These are phyloP conservation scores for Dalbergia oliveri DNA, from an alignment of 306 rosid genomes.

Conservation along the genomic window DNA sequence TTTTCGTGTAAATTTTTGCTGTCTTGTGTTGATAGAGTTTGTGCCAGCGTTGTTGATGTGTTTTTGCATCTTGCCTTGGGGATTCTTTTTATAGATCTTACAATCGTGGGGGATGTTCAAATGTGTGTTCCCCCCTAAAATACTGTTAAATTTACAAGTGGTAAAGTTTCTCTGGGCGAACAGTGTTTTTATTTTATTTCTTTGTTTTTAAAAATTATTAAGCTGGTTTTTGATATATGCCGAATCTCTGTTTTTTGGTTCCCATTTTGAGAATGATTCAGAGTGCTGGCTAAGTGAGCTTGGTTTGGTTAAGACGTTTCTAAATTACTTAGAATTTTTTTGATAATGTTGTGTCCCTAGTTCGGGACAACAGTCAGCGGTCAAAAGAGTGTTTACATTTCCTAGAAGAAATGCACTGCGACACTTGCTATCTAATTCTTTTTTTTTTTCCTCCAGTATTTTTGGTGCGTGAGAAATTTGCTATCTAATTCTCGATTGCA, in stretches of 20 bases:
- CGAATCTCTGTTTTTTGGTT: background rate
- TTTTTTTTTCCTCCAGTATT: too few relatives aligned
- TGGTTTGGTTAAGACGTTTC: background rate
- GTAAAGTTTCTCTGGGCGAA: background rate
- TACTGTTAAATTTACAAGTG: slow-evolving; percentile 13
- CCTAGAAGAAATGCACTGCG: background rate
- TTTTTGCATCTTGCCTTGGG: slow-evolving; percentile 27
- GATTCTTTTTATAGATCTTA: slow-evolving; percentile 29
- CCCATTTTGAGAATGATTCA: background rate
- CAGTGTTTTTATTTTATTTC: background rate
- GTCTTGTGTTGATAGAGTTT: slow-evolving; percentile 41
- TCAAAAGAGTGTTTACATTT: background rate
- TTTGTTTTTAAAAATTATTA: background rate
- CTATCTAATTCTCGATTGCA: background rate
- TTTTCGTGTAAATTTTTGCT: slow-evolving; percentile 44
- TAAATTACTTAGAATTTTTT: background rate
- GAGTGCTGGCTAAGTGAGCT: too few relatives aligned
- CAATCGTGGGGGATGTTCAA: slow-evolving; percentile 34
- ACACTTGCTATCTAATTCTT: background rate
- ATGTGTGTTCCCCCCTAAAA: background rate
- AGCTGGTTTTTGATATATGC: background rate
- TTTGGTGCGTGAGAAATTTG: too few relatives aligned
- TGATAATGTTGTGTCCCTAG: background rate
- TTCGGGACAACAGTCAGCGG: background rate
- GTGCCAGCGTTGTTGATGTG: slow-evolving; percentile 38